phyloP scores from a whole-genome alignment of 768 basidiomycete species.

The Leccinum incarnatum region DNA sequence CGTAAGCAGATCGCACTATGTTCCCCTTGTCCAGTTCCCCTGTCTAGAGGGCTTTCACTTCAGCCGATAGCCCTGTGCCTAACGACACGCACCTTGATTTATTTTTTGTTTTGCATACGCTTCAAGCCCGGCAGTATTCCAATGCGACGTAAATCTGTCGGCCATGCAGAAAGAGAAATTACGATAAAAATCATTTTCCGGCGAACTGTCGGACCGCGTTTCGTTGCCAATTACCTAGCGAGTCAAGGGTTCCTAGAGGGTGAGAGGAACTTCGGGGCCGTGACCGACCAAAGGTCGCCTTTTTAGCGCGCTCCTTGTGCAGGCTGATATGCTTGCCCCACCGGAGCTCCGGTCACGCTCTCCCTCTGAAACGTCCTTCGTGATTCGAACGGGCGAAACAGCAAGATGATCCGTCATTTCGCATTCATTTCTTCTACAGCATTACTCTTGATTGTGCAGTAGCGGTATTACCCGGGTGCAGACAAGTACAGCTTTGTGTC shows the following conservation, averaged over 20 bases:
- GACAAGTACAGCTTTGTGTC: slow-evolving; percentile 2
- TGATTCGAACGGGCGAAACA: slow-evolving; percentile 14
- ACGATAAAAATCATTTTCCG: background rate
- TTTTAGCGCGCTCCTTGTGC: slow-evolving; percentile 5
- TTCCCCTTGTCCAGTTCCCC: background rate
- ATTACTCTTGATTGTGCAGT: slow-evolving; percentile 4
- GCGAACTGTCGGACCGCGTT: slow-evolving; percentile 1
- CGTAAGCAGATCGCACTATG: slow-evolving; percentile 5
- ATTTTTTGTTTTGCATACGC: background rate
- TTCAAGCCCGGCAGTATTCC: background rate
- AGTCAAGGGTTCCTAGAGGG: background rate
- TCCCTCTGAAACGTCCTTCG: slow-evolving; percentile 5
- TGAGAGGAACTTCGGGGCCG: slow-evolving; percentile 5
- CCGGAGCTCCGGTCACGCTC: background rate
- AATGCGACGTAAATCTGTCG: background rate
- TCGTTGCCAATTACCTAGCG: background rate
- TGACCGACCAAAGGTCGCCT: slow-evolving; percentile 4
- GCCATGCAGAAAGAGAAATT: background rate
- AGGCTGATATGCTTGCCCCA: background rate
- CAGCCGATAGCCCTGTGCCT: slow-evolving; percentile 4
- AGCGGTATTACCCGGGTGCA: slow-evolving; percentile 10
- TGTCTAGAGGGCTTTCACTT: slow-evolving; percentile 1
- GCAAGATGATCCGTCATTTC: slow-evolving; percentile 11
- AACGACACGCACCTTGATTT: background rate
- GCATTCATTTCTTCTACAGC: slow-evolving; percentile 2